Percentiles rank a stretch among this genome's conserved stretches.
phyloP scores from a whole-genome alignment of 306 rosid genomes.

The Urtica urens region DNA sequence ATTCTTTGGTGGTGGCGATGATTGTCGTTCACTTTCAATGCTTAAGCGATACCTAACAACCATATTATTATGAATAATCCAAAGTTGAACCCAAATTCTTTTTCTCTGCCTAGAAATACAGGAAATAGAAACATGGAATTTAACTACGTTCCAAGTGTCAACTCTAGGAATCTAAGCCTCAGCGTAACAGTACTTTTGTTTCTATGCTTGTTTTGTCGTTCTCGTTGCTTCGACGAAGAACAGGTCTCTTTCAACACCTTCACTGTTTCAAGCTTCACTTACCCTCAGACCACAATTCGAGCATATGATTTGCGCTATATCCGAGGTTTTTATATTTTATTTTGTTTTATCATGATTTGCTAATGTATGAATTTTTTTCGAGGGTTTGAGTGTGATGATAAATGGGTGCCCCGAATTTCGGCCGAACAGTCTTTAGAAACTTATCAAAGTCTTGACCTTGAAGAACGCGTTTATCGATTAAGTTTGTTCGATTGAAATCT shows the following conservation, averaged over 20 bases:
- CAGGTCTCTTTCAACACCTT: constrained; percentile 26
- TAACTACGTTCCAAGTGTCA: constrained; percentile 32
- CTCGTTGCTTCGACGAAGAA: constrained; percentile 22
- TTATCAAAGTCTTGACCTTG: no score
- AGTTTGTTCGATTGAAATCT: no score
- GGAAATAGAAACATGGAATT: constrained; percentile 28
- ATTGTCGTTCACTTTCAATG: no score
- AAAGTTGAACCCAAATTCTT: not conserved
- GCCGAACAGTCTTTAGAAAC: no score
- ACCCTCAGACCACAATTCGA: constrained; percentile 45
- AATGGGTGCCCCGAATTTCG: no score
- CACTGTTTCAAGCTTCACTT: constrained; percentile 68
- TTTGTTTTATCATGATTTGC: constrained; percentile 6
- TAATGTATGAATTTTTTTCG: constrained; percentile 1
- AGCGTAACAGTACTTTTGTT: constrained; percentile 19
- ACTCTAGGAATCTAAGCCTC: constrained; percentile 32
- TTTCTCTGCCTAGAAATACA: constrained; percentile 21
- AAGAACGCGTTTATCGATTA: no score
- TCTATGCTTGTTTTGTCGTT: constrained; percentile 27
- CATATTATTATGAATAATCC: not conserved
- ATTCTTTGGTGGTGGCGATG: no score
- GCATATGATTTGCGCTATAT: constrained; percentile 60
- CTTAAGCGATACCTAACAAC: not conserved
- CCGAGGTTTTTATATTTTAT: constrained; percentile 46
- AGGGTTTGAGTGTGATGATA: constrained; percentile 4